phyloP scores from a whole-genome alignment of 495 filamentous ascomycete species.

The Penicillium lividum region DNA sequence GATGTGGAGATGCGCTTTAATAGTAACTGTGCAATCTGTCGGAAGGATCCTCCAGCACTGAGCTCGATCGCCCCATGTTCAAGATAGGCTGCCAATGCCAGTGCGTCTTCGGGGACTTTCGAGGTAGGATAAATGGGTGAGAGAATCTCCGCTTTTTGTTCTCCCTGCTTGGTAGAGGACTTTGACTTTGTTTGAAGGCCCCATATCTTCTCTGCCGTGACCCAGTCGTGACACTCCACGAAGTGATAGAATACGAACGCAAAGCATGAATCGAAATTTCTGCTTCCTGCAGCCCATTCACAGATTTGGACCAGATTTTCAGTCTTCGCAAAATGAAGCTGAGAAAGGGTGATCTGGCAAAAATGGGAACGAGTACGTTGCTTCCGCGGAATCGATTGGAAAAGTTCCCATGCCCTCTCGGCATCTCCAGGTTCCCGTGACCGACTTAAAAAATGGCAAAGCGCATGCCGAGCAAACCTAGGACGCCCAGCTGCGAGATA shows the following conservation, averaged over 20 bases:
- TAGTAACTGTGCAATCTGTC: constrained; percentile 23
- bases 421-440: constrained; percentile 37
- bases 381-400: constrained; percentile 36
- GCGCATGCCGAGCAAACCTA: constrained; percentile 23
- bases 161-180: background rate
- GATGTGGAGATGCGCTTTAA: constrained; percentile 25
- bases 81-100: background rate
- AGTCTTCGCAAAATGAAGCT: constrained; percentile 17
- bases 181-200: background rate
- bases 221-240: constrained; percentile 41
- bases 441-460: constrained; percentile 40
- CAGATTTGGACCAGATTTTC: constrained; percentile 31
- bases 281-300: constrained; percentile 28
- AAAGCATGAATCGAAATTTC: constrained; percentile 23
- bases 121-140: background rate
- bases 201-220: constrained; percentile 12
- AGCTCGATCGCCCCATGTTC: background rate
- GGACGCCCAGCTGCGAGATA: constrained; percentile 35
- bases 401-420: constrained; percentile 41
- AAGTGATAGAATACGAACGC: constrained; percentile 33
- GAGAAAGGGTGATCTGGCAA: constrained; percentile 32
- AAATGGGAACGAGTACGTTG: constrained; percentile 41
- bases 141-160: background rate
- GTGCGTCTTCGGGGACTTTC: background rate
- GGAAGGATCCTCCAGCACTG: background rate